Percentiles rank a stretch among this genome's conserved stretches.
Evolutionary conservation across 2,329 filamentous ascomycete genomes (phyloP).

Genomic region (Colletotrichum sp.): DNA sequence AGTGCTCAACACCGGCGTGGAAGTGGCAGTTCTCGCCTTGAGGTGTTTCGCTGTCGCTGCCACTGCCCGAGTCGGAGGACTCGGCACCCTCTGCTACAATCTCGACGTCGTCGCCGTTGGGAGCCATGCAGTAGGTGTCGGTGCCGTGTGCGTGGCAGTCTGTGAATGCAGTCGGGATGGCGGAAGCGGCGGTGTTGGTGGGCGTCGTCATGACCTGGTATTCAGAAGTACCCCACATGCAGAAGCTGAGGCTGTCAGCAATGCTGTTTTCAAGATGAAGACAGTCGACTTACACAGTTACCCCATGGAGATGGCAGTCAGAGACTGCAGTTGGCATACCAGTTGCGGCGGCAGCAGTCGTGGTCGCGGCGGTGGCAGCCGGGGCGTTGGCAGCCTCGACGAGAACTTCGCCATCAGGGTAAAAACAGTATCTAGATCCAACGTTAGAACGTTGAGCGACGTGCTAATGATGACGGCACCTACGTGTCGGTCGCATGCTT

Average conservation of each 20-base stretch:
- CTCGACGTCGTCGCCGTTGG: slow-evolving; percentile 65
- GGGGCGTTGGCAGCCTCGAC: slow-evolving; percentile 33
- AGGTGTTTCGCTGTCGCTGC: slow-evolving; percentile 23
- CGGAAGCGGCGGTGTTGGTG: slow-evolving; percentile 53
- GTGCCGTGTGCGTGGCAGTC: slow-evolving; percentile 67
- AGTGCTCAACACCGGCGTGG: slow-evolving; percentile 75
- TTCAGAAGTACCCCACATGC: slow-evolving; percentile 47
- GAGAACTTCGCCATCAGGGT: slow-evolving; percentile 44
- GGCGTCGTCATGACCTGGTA: slow-evolving; percentile 50
- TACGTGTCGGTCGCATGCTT: slow-evolving; percentile 55
- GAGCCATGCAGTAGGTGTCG: slow-evolving; percentile 66
- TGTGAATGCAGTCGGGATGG: slow-evolving; percentile 65
- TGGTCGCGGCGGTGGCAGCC: slow-evolving; percentile 11
- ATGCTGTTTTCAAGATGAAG: background rate
- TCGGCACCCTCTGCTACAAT: slow-evolving; percentile 46
- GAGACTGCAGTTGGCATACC: slow-evolving; percentile 40
- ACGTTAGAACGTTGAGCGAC: no score
- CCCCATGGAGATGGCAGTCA: slow-evolving; percentile 46
- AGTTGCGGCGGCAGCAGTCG: background rate
- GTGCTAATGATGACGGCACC: slow-evolving; percentile 12
- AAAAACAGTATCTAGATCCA: slow-evolving; percentile 45
- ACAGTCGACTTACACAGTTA: slow-evolving; percentile 38
- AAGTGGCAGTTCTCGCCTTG: slow-evolving; percentile 68
- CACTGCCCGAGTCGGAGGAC: slow-evolving; percentile 25
- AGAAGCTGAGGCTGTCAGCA: slow-evolving; percentile 39